Base-by-base conservation (phyloP, 73 alveolate species). In the Tetrahymena borealis region DNA sequence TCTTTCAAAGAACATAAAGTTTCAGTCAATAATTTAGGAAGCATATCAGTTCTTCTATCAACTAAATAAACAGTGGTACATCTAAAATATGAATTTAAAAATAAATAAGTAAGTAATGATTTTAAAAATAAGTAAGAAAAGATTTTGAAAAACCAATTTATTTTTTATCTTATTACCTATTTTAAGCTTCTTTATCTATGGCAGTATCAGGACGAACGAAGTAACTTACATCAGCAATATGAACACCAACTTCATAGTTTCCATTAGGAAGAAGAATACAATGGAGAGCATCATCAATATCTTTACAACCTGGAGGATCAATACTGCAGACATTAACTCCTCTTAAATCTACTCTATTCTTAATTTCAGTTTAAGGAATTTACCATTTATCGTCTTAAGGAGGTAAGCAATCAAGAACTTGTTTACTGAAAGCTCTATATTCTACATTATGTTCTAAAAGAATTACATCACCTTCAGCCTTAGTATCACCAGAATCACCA, bases 251-350 rank as follows among this genome's bases (percentile, higher is more conserved):
- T 96, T 98, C 99, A 96, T 94, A 98, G 91, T 97, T 98, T 0
- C 99, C 99, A 95, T 98, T 97, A 11, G 98, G 98, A 24, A 99
- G 93, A 31, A 90, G 31, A 40, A 94, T 93, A 90, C 99, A 98
- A 96, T 98, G 99, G n/a, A 99, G 93, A 78, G 99, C 99, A 97
- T 98, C 99, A 97, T 99, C 99, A 40, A 99, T 98, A 95, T 99
- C 99, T 96, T 99, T 99, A 93, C 99, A 98, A 12, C 99, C 99
- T 0, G 99, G 99, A 32, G 99, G 99, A 94, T 99, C 99, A 32
- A 99, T 97, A 78, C 99, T 96, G 78, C 99, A 97, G 11, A 98
- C 97, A 31, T 94, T 94, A 24, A 95, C 92, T 42, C 95, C 96
- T 96, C 99, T 99, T 77, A 99, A 91, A 95, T 99, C 99, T 60